Conservation (phyloP, 495 filamentous ascomycete genomes). For the Penicillium verhagenii region DNA sequence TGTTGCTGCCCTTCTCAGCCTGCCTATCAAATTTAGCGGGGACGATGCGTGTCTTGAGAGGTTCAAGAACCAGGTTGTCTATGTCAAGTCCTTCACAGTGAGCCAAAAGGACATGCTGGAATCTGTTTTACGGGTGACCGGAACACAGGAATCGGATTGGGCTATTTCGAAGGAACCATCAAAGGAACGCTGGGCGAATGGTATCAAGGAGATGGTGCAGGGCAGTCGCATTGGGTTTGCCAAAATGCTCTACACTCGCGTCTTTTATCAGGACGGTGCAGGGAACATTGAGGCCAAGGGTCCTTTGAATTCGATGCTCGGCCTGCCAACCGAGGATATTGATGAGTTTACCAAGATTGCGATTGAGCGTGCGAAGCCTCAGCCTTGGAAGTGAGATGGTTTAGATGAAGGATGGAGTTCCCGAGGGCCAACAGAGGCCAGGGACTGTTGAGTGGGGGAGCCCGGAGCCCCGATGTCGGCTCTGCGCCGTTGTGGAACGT, state of each 20-base stretch:
- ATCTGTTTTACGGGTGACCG: constrained; percentile 51
- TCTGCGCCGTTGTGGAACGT: neutral
- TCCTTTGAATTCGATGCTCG: constrained; percentile 51
- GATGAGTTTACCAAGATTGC: constrained; percentile 48
- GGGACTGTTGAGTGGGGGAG: no score
- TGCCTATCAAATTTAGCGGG: constrained; percentile 45
- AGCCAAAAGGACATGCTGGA: constrained; percentile 55
- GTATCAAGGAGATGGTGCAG: constrained; percentile 34
- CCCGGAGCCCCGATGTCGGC: neutral
- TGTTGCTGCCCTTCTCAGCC: constrained; percentile 41
- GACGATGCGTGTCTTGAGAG: constrained; percentile 18
- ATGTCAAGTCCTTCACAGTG: constrained; percentile 46
- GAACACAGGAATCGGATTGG: constrained; percentile 56
- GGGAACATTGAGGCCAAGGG: constrained; percentile 39
- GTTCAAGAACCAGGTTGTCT: constrained; percentile 42
- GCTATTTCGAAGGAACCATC: constrained; percentile 42
- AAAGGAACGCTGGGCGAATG: constrained; percentile 43
- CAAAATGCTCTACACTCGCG: constrained; percentile 47
- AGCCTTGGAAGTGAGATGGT: neutral
- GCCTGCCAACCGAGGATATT: constrained; percentile 57
- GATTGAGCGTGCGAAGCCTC: constrained; percentile 7
- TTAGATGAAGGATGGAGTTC: neutral
- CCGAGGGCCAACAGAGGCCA: no score
- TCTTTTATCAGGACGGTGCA: constrained; percentile 49
- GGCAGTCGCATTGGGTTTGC: constrained; percentile 35